Conservation (phyloP, 371 early-diverging fungal genomes). For the Mortierella polycephala region DNA sequence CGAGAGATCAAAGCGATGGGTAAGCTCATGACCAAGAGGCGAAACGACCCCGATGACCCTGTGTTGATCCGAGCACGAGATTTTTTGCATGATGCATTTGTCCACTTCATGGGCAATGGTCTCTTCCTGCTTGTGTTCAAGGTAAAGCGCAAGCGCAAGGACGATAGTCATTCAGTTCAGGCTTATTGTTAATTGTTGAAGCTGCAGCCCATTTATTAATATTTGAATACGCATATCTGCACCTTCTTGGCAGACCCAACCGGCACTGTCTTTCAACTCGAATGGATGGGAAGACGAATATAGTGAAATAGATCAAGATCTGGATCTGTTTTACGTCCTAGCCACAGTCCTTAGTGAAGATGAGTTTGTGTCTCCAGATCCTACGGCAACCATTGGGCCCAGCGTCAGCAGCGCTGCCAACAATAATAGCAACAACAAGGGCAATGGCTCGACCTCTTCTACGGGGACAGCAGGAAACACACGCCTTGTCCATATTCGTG, state of each 20-base stretch:
- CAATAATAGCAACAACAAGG: background rate
- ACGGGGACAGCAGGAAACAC: background rate
- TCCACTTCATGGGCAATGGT: slow-evolving; percentile 70
- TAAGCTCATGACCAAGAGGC: slow-evolving; percentile 64
- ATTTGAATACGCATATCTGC: too few relatives aligned
- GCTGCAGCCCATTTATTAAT: background rate
- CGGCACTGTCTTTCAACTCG: slow-evolving; percentile 43
- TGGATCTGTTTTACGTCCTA: slow-evolving; percentile 68
- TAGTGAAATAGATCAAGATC: slow-evolving; percentile 52
- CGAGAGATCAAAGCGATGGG: slow-evolving; percentile 70
- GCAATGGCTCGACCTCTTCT: too few relatives aligned
- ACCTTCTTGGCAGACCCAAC: slow-evolving; percentile 56
- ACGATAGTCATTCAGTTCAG: background rate
- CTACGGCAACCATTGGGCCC: slow-evolving; percentile 10
- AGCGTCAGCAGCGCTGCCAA: background rate
- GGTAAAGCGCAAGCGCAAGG: slow-evolving; percentile 11
- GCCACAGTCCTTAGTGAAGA: slow-evolving; percentile 65
- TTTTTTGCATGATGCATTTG: slow-evolving; percentile 67
- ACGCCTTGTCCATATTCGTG: slow-evolving; percentile 63
- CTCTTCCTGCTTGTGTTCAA: slow-evolving; percentile 72
- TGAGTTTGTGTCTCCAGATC: slow-evolving; percentile 65
- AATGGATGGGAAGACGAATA: slow-evolving; percentile 27
- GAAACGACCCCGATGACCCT: slow-evolving; percentile 60
- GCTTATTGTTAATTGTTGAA: background rate
- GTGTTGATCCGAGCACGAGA: slow-evolving; percentile 65